phyloP scores from a whole-genome alignment of 257 asterid genomes.

The Scutellaria galericulata region DNA sequence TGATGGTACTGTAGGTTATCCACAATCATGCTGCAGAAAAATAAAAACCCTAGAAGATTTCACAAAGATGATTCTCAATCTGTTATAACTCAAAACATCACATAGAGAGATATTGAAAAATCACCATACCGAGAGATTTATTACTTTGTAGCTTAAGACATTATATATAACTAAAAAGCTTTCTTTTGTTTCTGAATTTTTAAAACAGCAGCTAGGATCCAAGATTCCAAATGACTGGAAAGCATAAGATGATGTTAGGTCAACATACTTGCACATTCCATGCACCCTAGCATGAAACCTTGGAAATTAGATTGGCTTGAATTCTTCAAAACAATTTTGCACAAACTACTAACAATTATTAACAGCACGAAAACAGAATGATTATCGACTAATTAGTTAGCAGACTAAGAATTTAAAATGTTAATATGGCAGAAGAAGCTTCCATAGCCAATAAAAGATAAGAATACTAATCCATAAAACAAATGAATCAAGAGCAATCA shows the following conservation, averaged over 20 bases:
- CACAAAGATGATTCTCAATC: no score
- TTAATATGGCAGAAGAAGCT: neutral
- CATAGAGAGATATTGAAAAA: neutral
- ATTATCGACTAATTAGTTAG: no score
- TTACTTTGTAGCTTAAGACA: slow-evolving; percentile 1
- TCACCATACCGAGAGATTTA: slow-evolving; percentile 1
- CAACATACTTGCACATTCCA: slow-evolving; percentile 4
- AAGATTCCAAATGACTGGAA: neutral
- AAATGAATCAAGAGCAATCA: slow-evolving; percentile 45
- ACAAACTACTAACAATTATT: slow-evolving; percentile 6
- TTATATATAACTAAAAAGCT: neutral
- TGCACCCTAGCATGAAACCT: slow-evolving; percentile 20
- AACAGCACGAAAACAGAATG: neutral
- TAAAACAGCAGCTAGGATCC: neutral
- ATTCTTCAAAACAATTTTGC: neutral
- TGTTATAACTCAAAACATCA: neutral
- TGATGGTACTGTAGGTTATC: neutral
- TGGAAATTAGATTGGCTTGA: neutral
- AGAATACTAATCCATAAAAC: neutral
- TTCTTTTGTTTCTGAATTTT: slow-evolving; percentile 1
- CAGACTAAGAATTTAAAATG: neutral
- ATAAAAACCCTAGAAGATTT: neutral
- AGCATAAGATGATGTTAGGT: slow-evolving; percentile 1
- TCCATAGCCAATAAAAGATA: slow-evolving; percentile 19
- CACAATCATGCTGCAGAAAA: no score